Conservation (phyloP, 768 basidiomycete species). For the Symmetrospora coprosmae region DNA sequence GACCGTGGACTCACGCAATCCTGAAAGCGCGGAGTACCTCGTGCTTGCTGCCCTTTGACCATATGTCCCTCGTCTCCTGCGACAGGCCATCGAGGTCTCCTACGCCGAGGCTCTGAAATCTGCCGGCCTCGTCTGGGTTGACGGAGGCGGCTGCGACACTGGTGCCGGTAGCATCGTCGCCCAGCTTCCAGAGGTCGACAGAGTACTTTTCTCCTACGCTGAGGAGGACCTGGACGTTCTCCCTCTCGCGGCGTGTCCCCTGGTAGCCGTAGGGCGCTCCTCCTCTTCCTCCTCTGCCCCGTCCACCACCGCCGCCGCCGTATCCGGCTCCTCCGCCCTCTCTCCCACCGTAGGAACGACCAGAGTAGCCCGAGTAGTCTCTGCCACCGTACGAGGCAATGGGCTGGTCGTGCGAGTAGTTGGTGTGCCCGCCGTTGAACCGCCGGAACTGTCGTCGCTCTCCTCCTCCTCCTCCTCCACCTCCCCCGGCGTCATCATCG, state of each 20-base stretch:
- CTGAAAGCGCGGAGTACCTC: conserved; percentile 4
- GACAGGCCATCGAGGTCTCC: background rate
- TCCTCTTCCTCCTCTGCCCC: background rate
- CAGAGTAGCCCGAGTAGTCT: background rate
- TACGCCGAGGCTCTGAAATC: background rate
- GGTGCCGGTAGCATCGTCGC: background rate
- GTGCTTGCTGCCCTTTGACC: conserved; percentile 1
- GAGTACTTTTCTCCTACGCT: conserved; percentile 17
- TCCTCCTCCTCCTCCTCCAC: background rate
- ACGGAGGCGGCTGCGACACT: too few relatives aligned
- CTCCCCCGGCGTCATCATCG: background rate
- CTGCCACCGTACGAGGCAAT: background rate
- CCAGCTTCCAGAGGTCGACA: conserved; percentile 8
- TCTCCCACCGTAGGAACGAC: too few relatives aligned
- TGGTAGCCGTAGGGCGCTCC: background rate
- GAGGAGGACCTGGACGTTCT: background rate
- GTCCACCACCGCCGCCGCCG: background rate
- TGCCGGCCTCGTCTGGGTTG: background rate
- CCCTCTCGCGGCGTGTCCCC: background rate
- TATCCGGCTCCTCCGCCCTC: too few relatives aligned
- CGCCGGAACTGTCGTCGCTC: background rate
- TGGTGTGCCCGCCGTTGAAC: background rate
- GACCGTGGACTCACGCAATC: conserved; percentile 4
- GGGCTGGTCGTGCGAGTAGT: conserved; percentile 6
- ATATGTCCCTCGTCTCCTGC: background rate